Conservation (phyloP, 139 green algal species). For the Tetraselmis striata region DNA sequence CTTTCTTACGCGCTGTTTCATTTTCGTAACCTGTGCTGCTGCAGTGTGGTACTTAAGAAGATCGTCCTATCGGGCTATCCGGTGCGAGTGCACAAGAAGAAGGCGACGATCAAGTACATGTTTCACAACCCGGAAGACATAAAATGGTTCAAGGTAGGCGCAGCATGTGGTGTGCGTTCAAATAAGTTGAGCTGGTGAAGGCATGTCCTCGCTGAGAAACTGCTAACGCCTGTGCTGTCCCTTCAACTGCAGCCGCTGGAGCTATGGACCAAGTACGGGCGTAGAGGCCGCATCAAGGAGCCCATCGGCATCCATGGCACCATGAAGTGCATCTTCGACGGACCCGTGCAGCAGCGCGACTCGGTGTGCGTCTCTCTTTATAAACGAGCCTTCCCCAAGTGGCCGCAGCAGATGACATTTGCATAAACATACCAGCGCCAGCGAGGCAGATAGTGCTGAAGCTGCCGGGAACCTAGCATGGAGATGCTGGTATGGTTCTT, state of each 20-base stretch:
- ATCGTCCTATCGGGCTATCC: slow-evolving; percentile 81
- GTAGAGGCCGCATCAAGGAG: slow-evolving; percentile 87
- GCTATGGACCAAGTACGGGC: slow-evolving; percentile 86
- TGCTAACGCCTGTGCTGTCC: no score
- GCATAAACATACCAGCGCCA: background rate
- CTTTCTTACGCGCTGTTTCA: no score
- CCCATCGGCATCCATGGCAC: slow-evolving; percentile 88
- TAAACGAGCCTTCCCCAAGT: slow-evolving; percentile 91
- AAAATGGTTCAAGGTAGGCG: slow-evolving; percentile 65
- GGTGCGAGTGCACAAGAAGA: slow-evolving; percentile 81
- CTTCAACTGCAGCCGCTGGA: slow-evolving; percentile 60
- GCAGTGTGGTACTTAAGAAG: slow-evolving; percentile 85
- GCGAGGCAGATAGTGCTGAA: no score
- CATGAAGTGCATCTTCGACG: slow-evolving; percentile 95
- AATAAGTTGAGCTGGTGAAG: background rate
- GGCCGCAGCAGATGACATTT: slow-evolving; percentile 55
- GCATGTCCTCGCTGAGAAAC: no score
- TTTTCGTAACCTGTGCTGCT: no score
- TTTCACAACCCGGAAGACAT: slow-evolving; percentile 92
- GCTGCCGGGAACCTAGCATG: no score
- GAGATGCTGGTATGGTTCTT: no score
- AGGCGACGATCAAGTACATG: slow-evolving; percentile 88
- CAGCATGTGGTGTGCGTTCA: background rate
- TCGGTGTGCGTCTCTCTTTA: slow-evolving; percentile 91
- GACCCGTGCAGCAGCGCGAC: slow-evolving; percentile 82